A percentile compares a stretch with the other conserved stretches of the same genome.
phyloP scores from a whole-genome alignment of 768 basidiomycete species.

The Lactifluus piperatus region DNA sequence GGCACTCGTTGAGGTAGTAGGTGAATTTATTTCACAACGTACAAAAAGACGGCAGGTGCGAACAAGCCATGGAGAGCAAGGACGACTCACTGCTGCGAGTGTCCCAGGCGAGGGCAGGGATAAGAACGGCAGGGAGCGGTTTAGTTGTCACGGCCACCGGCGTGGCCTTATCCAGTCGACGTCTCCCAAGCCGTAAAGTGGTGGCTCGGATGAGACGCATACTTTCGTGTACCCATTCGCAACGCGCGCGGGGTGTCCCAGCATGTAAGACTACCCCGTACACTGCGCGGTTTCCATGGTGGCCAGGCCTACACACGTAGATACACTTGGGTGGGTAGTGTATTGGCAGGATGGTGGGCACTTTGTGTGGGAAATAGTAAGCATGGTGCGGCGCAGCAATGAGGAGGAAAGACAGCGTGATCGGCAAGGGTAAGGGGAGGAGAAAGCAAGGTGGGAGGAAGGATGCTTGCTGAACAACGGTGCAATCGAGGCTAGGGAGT shows the following conservation, averaged over 20 bases:
- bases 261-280: neutral
- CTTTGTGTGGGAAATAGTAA: neutral
- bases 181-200: too few relatives aligned
- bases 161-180: neutral
- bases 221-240: neutral
- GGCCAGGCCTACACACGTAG: neutral
- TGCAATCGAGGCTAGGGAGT: conserved; percentile 1
- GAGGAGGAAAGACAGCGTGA: neutral
- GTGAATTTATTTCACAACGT: conserved; percentile 12
- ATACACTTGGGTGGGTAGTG: neutral
- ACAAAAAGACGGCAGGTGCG: neutral
- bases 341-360: neutral
- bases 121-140: too few relatives aligned
- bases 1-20: neutral
- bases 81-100: neutral
- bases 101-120: conserved; percentile 8
- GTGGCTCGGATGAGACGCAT: neutral
- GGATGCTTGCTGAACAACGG: neutral
- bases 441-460: conserved; percentile 5
- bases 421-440: neutral
- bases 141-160: neutral
- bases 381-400: neutral
- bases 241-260: neutral
- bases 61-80: neutral
- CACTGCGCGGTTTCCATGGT: neutral